These are phyloP conservation scores for Gypsophila paniculata DNA, from an alignment of 179 eudicot species.

Conservation along the genomic window DNA sequence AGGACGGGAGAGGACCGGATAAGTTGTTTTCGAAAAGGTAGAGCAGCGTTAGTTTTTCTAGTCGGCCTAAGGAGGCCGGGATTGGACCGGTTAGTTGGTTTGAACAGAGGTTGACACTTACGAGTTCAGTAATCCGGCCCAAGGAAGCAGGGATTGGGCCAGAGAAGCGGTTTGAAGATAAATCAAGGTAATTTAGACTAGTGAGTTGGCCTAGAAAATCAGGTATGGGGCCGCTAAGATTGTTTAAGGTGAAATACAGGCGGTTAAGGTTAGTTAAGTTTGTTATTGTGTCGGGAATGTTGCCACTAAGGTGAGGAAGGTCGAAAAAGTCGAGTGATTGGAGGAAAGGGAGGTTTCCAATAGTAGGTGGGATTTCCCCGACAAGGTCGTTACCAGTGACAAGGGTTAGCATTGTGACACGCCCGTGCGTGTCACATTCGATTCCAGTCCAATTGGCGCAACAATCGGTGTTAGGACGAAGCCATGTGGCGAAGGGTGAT, in stretches of 20 bases:
- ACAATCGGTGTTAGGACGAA: slow-evolving; percentile 16
- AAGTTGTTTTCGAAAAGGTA: slow-evolving; percentile 29
- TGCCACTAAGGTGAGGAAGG: not conserved
- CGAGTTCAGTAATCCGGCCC: slow-evolving; percentile 2
- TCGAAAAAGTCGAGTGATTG: not conserved
- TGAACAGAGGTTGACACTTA: not conserved
- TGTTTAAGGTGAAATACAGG: slow-evolving; percentile 14
- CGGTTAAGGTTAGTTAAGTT: slow-evolving; percentile 1
- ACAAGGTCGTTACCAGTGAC: not conserved
- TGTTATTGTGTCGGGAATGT: not conserved
- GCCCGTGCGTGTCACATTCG: slow-evolving; percentile 10
- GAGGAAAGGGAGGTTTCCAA: slow-evolving; percentile 4
- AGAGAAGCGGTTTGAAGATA: not conserved
- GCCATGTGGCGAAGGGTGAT: slow-evolving; percentile 16
- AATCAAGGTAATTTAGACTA: too few species aligned
- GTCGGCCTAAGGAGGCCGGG: slow-evolving; percentile 40
- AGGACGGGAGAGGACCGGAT: slow-evolving; percentile 42
- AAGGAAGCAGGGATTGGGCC: slow-evolving; percentile 16
- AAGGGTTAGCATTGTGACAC: not conserved
- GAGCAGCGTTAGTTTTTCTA: slow-evolving; percentile 18
- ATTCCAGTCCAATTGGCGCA: not conserved
- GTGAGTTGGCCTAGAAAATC: slow-evolving; percentile 11
- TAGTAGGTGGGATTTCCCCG: slow-evolving; percentile 7
- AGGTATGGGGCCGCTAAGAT: slow-evolving; percentile 47
- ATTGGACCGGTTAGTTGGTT: slow-evolving; percentile 41